These are phyloP conservation scores for Xylariales sp. DNA, from an alignment of 2,329 filamentous ascomycete genomes.

Conservation along the genomic window DNA sequence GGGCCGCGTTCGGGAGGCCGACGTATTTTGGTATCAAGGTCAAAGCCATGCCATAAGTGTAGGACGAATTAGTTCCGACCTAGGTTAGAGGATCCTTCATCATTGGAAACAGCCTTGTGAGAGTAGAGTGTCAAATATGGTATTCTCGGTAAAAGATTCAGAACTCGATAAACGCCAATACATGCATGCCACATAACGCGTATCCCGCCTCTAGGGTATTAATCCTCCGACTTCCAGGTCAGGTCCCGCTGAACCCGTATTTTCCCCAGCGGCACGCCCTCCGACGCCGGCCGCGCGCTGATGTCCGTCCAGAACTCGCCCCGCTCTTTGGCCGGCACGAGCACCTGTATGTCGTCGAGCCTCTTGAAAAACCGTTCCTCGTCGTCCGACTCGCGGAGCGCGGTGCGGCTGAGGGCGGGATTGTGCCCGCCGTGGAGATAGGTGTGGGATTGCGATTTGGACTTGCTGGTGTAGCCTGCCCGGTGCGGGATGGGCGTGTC, in stretches of 20 bases:
- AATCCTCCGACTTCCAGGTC: constrained; percentile 34
- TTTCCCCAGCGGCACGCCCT: constrained; percentile 22
- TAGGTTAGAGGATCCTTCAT: background rate
- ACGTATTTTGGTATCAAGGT: constrained; percentile 9
- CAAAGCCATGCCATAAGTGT: background rate
- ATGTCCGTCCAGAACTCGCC: constrained; percentile 38
- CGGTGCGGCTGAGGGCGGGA: constrained; percentile 22
- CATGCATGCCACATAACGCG: constrained; percentile 26
- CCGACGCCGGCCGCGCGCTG: constrained; percentile 31
- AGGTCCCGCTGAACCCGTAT: constrained; percentile 39
- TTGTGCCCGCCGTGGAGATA: constrained; percentile 4
- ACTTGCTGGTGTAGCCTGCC: constrained; percentile 31
- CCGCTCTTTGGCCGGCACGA: constrained; percentile 34
- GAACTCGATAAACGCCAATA: constrained; percentile 24
- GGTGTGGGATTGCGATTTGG: constrained; percentile 22
- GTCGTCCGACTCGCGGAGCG: constrained; percentile 34
- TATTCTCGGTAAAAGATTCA: constrained; percentile 10
- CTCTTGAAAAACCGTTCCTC: constrained; percentile 36
- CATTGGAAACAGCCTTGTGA: background rate
- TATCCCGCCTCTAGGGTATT: constrained; percentile 21
- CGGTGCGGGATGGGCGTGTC: constrained; percentile 30
- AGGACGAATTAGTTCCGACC: background rate
- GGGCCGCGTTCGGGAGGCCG: background rate
- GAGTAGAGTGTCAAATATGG: constrained; percentile 17
- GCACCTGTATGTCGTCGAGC: constrained; percentile 31